Conservation (phyloP, 192 early-diverging fungal species). For the Coemansia sp. region DNA sequence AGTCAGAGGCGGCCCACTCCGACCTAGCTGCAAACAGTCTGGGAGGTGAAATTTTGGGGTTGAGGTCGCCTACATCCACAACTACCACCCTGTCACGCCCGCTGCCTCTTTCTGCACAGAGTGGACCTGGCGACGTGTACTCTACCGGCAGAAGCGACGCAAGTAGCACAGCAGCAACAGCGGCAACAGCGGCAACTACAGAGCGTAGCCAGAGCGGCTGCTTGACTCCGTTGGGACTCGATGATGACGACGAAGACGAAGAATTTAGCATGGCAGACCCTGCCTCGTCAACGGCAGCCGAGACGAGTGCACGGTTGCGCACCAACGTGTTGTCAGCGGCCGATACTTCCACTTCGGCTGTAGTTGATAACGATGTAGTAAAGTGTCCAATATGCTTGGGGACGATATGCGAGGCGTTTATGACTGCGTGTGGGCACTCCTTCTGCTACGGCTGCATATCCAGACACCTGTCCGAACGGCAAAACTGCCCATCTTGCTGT, state of each 20-base stretch:
- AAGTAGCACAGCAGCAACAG: background rate
- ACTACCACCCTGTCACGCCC: background rate
- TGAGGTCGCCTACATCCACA: background rate
- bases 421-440: constrained; percentile 84
- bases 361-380: background rate
- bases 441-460: constrained; percentile 84
- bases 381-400: constrained; percentile 76
- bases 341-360: background rate
- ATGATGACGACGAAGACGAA: constrained; percentile 7
- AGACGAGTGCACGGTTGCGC: background rate
- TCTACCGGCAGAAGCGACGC: background rate
- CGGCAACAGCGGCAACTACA: constrained; percentile 10
- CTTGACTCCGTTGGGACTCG: constrained; percentile 25
- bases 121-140: background rate
- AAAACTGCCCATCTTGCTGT: constrained; percentile 75
- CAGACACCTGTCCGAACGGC: constrained; percentile 62
- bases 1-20: constrained; percentile 40
- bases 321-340: constrained; percentile 2
- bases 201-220: constrained; percentile 13
- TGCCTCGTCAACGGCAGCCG: background rate
- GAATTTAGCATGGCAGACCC: constrained; percentile 1
- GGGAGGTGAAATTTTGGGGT: background rate
- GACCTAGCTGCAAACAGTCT: constrained; percentile 9
- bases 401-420: constrained; percentile 73
- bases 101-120: background rate